A percentile compares a stretch with the other conserved stretches of the same genome.
Evolutionary conservation across 179 eudicot genomes (phyloP).

Genomic region (Pouteria campechiana): DNA sequence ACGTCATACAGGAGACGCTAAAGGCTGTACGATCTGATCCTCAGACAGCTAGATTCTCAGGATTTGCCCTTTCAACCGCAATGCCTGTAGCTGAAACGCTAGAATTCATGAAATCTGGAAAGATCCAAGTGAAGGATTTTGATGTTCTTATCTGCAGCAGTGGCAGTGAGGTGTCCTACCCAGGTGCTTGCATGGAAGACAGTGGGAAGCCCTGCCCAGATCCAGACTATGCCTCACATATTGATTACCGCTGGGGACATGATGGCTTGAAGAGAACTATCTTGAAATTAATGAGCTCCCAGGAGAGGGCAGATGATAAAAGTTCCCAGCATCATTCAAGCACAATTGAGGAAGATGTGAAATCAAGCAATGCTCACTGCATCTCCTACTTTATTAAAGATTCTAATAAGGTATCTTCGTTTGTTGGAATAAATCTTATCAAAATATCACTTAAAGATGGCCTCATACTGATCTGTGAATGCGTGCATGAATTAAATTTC

Average conservation of each 20-base stretch:
- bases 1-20: slow-evolving; percentile 33
- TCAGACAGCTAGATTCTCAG: slow-evolving; percentile 38
- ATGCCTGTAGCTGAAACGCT: slow-evolving; percentile 43
- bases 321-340: slow-evolving; percentile 8
- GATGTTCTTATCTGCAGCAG: slow-evolving; percentile 68
- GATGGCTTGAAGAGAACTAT: slow-evolving; percentile 55
- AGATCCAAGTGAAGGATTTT: slow-evolving; percentile 44
- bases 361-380: slow-evolving; percentile 56
- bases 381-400: slow-evolving; percentile 52
- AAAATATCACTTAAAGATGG: too few species aligned
- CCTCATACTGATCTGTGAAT: too few species aligned
- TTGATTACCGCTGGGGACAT: slow-evolving; percentile 70
- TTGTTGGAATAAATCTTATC: too few species aligned
- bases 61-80: slow-evolving; percentile 56
- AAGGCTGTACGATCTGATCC: slow-evolving; percentile 40
- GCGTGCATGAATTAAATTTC: too few species aligned
- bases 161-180: slow-evolving; percentile 65
- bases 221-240: slow-evolving; percentile 45
- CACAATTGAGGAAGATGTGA: slow-evolving; percentile 31
- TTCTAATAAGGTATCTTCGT: slow-evolving; percentile 29
- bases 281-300: slow-evolving; percentile 39
- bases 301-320: slow-evolving; percentile 18
- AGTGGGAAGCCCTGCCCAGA: slow-evolving; percentile 40
- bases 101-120: slow-evolving; percentile 38
- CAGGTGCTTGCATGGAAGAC: slow-evolving; percentile 34